phyloP scores from a whole-genome alignment of 208 protist genomes.

The Naegleria gruberi region DNA sequence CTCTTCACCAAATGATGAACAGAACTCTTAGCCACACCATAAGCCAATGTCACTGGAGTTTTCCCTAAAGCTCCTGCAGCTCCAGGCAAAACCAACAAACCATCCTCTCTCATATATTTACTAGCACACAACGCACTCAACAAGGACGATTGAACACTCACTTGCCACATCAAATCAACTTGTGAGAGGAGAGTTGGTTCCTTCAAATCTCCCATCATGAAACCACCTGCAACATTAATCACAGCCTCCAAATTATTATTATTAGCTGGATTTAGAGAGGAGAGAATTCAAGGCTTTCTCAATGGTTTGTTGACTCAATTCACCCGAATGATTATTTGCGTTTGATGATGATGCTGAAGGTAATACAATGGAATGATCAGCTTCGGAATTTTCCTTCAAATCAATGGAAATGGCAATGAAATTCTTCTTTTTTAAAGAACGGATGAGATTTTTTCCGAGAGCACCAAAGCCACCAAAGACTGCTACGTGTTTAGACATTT shows the following conservation, averaged over 20 bases:
- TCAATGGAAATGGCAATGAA: slow-evolving; percentile 47
- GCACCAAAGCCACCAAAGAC: slow-evolving; percentile 54
- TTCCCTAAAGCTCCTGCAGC: slow-evolving; percentile 43
- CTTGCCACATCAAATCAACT: slow-evolving; percentile 58
- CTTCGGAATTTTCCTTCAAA: slow-evolving; percentile 34
- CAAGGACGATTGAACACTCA: slow-evolving; percentile 60
- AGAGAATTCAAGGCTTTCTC: too few species aligned
- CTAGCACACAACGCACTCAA: slow-evolving; percentile 53
- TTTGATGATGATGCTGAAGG: background rate
- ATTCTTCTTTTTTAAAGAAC: slow-evolving; percentile 27
- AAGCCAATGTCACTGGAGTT: slow-evolving; percentile 63
- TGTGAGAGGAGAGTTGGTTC: slow-evolving; percentile 34
- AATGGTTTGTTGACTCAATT: slow-evolving; percentile 27
- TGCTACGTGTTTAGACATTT: slow-evolving; percentile 39
- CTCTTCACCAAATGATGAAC: slow-evolving; percentile 64
- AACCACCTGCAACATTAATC: slow-evolving; percentile 65
- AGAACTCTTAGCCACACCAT: slow-evolving; percentile 65
- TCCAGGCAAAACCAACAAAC: slow-evolving; percentile 60
- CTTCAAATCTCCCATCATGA: slow-evolving; percentile 49
- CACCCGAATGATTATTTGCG: slow-evolving; percentile 31
- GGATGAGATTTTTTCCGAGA: slow-evolving; percentile 45
- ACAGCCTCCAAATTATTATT: slow-evolving; percentile 49
- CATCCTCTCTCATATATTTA: slow-evolving; percentile 33
- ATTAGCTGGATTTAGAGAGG: slow-evolving; percentile 22
- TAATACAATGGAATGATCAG: slow-evolving; percentile 32